Conservation (phyloP, 495 filamentous ascomycete species). For the Thozetella sp. region DNA sequence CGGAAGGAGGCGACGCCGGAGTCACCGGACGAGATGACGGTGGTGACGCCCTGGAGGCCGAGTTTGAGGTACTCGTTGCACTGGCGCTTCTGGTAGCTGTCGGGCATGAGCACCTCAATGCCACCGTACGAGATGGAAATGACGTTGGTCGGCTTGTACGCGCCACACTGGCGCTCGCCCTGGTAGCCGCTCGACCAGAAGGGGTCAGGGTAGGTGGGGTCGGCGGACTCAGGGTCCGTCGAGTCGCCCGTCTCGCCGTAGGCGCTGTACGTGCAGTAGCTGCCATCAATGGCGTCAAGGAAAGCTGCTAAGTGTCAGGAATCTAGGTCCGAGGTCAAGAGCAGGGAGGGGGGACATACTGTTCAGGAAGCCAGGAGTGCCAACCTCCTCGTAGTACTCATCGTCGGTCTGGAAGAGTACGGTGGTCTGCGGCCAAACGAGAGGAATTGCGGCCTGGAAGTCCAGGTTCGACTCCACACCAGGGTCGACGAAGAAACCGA, state of each 20-base stretch:
- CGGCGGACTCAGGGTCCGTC: conserved; percentile 20
- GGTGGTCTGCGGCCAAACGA: conserved; percentile 55
- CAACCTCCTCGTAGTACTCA: conserved; percentile 36
- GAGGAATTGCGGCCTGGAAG: conserved; percentile 18
- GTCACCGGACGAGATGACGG: conserved; percentile 58
- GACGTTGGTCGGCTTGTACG: conserved; percentile 26
- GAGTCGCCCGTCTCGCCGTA: conserved; percentile 21
- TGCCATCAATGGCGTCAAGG: conserved; percentile 53
- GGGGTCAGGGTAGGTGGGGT: conserved; percentile 49
- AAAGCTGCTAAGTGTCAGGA: too few species aligned
- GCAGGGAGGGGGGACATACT: conserved; percentile 2
- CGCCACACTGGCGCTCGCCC: conserved; percentile 55
- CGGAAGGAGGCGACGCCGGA: conserved; percentile 53
- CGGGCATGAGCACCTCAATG: conserved; percentile 16
- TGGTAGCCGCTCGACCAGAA: conserved; percentile 58
- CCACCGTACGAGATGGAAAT: conserved; percentile 27
- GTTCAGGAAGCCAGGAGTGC: conserved; percentile 31
- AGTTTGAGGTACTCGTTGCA: conserved; percentile 54
- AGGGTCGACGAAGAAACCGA: conserved; percentile 13
- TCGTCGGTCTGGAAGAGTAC: conserved; percentile 58
- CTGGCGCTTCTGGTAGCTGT: conserved; percentile 16
- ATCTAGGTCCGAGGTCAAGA: too few species aligned
- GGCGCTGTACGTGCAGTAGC: conserved; percentile 50
- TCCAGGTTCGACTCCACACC: conserved; percentile 18
- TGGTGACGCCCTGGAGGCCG: conserved; percentile 55